Conservation (phyloP, 148 eudicot species). For the Rheum nobile region DNA sequence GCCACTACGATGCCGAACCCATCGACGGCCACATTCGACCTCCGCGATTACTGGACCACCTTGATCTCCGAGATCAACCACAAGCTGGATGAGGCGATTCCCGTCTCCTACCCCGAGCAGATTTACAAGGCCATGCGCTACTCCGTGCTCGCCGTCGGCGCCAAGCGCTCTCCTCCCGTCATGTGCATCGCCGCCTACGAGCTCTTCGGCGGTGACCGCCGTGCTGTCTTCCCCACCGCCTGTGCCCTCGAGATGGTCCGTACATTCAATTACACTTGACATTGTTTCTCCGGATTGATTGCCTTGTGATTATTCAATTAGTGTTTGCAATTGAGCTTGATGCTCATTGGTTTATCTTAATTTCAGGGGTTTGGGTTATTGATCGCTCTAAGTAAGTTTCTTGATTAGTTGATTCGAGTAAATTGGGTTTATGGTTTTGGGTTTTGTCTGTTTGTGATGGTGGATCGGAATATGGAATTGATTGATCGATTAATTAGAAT, state of each 20-base stretch:
- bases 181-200: slow-evolving; percentile 94
- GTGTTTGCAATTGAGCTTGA: background rate
- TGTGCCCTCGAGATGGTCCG: slow-evolving; percentile 90
- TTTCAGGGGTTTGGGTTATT: background rate
- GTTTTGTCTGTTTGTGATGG: background rate
- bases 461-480: too few species aligned
- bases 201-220: slow-evolving; percentile 70
- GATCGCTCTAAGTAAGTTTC: background rate
- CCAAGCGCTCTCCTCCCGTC: slow-evolving; percentile 82
- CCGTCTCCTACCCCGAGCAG: slow-evolving; percentile 55
- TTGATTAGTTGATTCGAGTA: background rate
- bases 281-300: background rate
- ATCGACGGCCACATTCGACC: slow-evolving; percentile 38
- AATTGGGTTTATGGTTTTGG: background rate
- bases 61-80: slow-evolving; percentile 56
- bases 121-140: slow-evolving; percentile 87
- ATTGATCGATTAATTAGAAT: background rate
- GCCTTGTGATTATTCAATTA: too few species aligned
- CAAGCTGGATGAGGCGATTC: slow-evolving; percentile 72
- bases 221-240: slow-evolving; percentile 88
- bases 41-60: slow-evolving; percentile 55
- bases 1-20: slow-evolving; percentile 11
- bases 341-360: background rate
- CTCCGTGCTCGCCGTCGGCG: slow-evolving; percentile 65
- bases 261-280: background rate